These are phyloP conservation scores for Candida boidinii DNA, from an alignment of 805 yeast genomes.

Conservation along the genomic window DNA sequence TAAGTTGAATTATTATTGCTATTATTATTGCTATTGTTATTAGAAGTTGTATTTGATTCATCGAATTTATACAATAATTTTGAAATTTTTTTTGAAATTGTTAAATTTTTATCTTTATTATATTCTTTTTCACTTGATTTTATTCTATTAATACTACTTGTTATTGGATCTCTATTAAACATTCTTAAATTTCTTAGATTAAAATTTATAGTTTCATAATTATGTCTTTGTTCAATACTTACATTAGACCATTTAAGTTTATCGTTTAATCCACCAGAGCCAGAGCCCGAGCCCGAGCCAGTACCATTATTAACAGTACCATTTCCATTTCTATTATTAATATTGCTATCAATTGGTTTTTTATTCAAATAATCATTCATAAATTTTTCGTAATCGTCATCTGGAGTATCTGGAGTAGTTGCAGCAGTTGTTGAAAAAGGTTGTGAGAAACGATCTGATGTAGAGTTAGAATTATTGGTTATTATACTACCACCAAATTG, in stretches of 20 bases:
- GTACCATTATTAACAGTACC: background rate
- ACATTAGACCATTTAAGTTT: constrained; percentile 13
- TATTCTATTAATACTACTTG: constrained; percentile 7
- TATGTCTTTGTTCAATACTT: constrained; percentile 18
- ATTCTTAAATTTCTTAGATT: constrained; percentile 20
- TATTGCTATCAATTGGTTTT: constrained; percentile 4
- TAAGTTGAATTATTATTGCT: background rate
- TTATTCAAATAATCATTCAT: constrained; percentile 1
- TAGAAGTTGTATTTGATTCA: background rate
- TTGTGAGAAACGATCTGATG: no score
- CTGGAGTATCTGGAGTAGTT: no score
- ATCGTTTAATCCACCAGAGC: constrained; percentile 2
- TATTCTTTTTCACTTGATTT: background rate
- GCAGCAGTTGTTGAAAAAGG: no score
- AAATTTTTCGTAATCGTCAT: no score
- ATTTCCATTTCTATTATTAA: constrained; percentile 2
- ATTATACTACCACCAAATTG: no score
- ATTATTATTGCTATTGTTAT: background rate
- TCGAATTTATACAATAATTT: background rate
- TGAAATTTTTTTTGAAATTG: background rate
- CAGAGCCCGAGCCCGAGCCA: no score
- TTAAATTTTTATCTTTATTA: background rate
- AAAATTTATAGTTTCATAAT: constrained; percentile 20
- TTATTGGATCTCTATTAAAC: constrained; percentile 19
- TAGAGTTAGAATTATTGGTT: no score